A percentile compares a stretch with the other conserved stretches of the same genome.
These are phyloP conservation scores for Salix koriyanagi DNA, from an alignment of 345 rosid species.

Conservation along the genomic window DNA sequence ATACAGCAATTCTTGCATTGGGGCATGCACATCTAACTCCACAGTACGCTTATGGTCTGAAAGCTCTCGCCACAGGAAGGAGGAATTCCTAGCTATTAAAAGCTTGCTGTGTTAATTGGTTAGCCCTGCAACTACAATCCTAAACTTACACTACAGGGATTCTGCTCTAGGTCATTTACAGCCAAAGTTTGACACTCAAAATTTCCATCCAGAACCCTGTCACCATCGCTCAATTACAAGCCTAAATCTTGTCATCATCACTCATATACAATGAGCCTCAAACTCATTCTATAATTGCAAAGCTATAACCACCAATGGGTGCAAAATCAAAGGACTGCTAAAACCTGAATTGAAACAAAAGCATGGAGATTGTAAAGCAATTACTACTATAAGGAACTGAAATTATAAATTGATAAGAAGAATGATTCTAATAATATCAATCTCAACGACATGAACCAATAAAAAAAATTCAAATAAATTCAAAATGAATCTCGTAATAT, in stretches of 20 bases:
- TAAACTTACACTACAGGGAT: not conserved
- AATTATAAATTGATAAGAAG: no score
- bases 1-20: no score
- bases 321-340: not conserved
- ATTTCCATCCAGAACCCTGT: not conserved
- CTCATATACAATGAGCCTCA: not conserved
- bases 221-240: not conserved
- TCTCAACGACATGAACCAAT: no score
- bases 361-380: not conserved
- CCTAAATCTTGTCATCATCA: not conserved
- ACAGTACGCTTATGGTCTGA: not conserved
- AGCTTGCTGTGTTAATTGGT: not conserved
- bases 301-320: not conserved
- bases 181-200: not conserved
- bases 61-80: not conserved
- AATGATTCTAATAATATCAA: no score
- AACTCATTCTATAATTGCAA: not conserved
- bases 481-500: no score
- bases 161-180: not conserved
- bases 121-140: not conserved
- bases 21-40: not conserved
- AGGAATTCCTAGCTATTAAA: not conserved
- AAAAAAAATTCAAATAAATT: no score
- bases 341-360: not conserved
- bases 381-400: not conserved